phyloP scores from a whole-genome alignment of 305 asterid genomes.

The Fraxinus baroniana region DNA sequence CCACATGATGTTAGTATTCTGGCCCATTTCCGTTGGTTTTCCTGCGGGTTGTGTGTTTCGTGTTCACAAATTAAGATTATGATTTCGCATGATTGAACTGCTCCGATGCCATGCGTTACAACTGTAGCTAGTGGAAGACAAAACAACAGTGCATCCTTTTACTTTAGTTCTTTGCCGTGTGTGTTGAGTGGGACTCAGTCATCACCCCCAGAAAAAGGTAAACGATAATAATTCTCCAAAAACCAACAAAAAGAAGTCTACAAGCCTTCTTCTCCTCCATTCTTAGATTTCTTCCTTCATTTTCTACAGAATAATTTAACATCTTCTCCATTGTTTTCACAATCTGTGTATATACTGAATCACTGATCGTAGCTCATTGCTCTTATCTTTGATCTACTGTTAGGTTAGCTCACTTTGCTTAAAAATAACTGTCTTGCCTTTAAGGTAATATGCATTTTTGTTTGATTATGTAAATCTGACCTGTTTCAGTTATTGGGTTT shows the following conservation, averaged over 20 bases:
- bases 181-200: slow-evolving; percentile 28
- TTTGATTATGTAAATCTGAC: background rate
- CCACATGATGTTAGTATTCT: no score
- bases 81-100: background rate
- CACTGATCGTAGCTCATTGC: background rate
- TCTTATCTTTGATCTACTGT: slow-evolving; percentile 24
- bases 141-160: background rate
- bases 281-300: background rate
- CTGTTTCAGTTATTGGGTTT: slow-evolving; percentile 1
- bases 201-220: slow-evolving; percentile 31
- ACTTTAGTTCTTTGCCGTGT: background rate
- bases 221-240: slow-evolving; percentile 23
- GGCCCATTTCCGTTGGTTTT: no score
- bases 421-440: background rate
- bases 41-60: no score
- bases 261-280: slow-evolving; percentile 16
- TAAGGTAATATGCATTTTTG: slow-evolving; percentile 16
- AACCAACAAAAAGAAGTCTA: slow-evolving; percentile 28
- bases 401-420: slow-evolving; percentile 9
- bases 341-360: background rate
- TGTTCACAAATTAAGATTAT: background rate
- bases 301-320: slow-evolving; percentile 16
- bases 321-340: background rate
- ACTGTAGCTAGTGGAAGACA: slow-evolving; percentile 32
- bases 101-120: slow-evolving; percentile 21